Conservation (phyloP, 768 basidiomycete species). For the Termitomyces sp. region DNA sequence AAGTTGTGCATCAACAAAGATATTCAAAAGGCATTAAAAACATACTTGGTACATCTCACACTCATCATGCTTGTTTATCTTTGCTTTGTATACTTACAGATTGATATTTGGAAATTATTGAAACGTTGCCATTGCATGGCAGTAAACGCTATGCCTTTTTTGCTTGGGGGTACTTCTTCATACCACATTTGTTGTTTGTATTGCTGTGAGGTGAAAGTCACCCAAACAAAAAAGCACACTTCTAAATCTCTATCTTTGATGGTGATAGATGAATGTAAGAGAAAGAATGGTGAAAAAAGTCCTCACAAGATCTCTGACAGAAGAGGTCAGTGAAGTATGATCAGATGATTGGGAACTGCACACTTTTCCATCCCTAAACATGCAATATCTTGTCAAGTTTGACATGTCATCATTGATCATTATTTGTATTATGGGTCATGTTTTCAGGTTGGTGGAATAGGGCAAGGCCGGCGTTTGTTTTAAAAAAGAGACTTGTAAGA, state of each 20-base stretch:
- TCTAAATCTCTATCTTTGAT: conserved; percentile 23
- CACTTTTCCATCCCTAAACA: conserved; percentile 54
- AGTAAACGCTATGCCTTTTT: conserved; percentile 16
- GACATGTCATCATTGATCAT: conserved; percentile 24
- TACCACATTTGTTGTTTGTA: conserved; percentile 20
- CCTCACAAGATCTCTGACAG: conserved; percentile 6
- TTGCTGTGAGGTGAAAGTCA: not conserved
- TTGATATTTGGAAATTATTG: conserved; percentile 40
- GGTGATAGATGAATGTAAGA: conserved; percentile 8
- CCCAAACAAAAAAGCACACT: not conserved
- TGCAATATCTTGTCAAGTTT: conserved; percentile 28
- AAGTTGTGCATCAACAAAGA: not conserved
- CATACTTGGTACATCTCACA: conserved; percentile 60
- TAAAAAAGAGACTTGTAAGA: not conserved
- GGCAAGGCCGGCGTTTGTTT: not conserved
- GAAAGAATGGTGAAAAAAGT: conserved; percentile 10
- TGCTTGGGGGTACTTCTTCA: conserved; percentile 9
- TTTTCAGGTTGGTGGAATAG: not conserved
- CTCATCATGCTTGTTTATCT: conserved; percentile 46
- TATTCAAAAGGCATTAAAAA: not conserved
- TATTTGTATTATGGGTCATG: not conserved
- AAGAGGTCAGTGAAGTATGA: not conserved
- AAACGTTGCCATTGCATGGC: conserved; percentile 23
- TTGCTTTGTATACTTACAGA: conserved; percentile 51
- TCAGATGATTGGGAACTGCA: conserved; percentile 18